Evolutionary conservation across 768 basidiomycete genomes (phyloP).

Genomic region (Postia placenta): DNA sequence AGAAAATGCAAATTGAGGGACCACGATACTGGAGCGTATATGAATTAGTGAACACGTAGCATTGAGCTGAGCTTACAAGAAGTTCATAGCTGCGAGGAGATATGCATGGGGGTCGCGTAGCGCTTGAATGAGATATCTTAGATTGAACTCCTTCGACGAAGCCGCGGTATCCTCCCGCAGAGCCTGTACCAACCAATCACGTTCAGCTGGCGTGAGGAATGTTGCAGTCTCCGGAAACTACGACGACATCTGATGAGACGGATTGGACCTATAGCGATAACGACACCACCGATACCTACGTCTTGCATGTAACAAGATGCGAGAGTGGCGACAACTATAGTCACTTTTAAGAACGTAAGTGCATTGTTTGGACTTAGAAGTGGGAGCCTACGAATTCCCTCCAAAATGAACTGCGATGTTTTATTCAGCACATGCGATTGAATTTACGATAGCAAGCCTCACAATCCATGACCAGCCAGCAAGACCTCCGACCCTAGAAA

Average conservation of each 20-base stretch:
- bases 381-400: not conserved
- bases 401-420: not conserved
- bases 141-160: constrained; percentile 5
- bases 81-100: constrained; percentile 4
- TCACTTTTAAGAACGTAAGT: not conserved
- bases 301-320: not conserved
- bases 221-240: constrained; percentile 9
- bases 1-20: constrained; percentile 29
- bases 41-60: not conserved
- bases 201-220: constrained; percentile 8
- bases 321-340: not conserved
- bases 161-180: constrained; percentile 5
- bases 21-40: constrained; percentile 3
- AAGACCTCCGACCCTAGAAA: constrained; percentile 6
- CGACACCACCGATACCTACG: not conserved
- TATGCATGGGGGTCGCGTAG: constrained; percentile 8
- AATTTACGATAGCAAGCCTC: not conserved
- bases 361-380: not conserved
- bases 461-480: constrained; percentile 11
- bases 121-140: constrained; percentile 8
- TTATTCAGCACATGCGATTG: not conserved
- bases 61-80: constrained; percentile 5
- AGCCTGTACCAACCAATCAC: constrained; percentile 7
- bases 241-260: too few species aligned
- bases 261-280: too few species aligned